Percentiles rank a stretch among this genome's conserved stretches.
phyloP scores from a whole-genome alignment of 2,329 filamentous ascomycete genomes.

The Aspergillus candidus region DNA sequence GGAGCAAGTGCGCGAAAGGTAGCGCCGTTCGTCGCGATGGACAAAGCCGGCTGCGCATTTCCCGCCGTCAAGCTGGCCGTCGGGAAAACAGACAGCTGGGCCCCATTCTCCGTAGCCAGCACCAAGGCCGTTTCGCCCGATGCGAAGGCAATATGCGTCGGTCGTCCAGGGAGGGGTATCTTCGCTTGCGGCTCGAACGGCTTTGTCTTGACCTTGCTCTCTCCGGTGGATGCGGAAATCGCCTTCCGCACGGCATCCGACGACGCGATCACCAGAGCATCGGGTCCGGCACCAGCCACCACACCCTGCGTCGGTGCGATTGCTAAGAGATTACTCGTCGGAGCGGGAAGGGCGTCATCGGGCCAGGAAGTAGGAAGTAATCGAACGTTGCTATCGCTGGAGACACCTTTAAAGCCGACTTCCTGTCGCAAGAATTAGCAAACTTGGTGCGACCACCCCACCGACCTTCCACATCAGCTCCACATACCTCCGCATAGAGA shows the following conservation, averaged over 20 bases:
- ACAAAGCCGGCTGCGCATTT: constrained; percentile 62
- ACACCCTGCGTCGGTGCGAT: constrained; percentile 75
- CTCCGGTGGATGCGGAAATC: constrained; percentile 55
- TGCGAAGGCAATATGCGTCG: constrained; percentile 86
- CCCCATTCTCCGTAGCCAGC: constrained; percentile 72
- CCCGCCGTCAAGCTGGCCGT: constrained; percentile 62
- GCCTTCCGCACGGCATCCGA: constrained; percentile 73
- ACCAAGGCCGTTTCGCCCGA: constrained; percentile 82
- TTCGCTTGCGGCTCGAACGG: constrained; percentile 67
- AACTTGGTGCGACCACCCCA: neutral
- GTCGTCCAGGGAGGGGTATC: constrained; percentile 64
- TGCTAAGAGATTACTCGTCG: constrained; percentile 75
- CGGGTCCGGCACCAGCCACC: constrained; percentile 79
- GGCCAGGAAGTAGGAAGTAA: constrained; percentile 74
- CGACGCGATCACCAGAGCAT: constrained; percentile 66
- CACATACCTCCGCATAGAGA: constrained; percentile 70
- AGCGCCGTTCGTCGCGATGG: constrained; percentile 70
- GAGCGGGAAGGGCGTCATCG: constrained; percentile 58
- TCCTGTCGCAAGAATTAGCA: constrained; percentile 40
- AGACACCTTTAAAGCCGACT: constrained; percentile 74
- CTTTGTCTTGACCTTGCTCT: constrained; percentile 57
- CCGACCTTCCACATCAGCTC: neutral
- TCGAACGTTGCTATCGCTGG: constrained; percentile 75
- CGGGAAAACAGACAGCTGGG: constrained; percentile 78
- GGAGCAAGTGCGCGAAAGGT: constrained; percentile 68